phyloP scores from a whole-genome alignment of 306 rosid species.

The Dicorynia guianensis region DNA sequence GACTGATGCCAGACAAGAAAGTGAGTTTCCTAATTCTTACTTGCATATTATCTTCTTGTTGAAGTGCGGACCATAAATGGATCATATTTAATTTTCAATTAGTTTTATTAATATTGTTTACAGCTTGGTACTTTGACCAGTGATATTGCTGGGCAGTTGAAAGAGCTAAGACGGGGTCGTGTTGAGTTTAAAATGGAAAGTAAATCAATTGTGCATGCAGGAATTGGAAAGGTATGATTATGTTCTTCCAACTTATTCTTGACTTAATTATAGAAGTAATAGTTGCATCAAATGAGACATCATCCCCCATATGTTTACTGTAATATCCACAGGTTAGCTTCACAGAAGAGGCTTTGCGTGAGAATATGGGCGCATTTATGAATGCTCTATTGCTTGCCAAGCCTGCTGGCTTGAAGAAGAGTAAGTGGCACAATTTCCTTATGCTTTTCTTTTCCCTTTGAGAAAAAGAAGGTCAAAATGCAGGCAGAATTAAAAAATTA shows the following conservation, averaged over 20 bases:
- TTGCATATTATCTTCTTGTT: constrained; percentile 39
- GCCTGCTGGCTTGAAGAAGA: constrained; percentile 92
- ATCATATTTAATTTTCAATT: constrained; percentile 39
- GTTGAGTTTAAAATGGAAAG: constrained; percentile 94
- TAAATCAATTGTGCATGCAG: constrained; percentile 85
- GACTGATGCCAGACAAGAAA: constrained; percentile 94
- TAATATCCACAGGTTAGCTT: constrained; percentile 71
- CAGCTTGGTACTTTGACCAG: constrained; percentile 95
- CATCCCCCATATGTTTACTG: constrained; percentile 15
- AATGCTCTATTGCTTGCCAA: constrained; percentile 87
- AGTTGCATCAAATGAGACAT: constrained; percentile 9
- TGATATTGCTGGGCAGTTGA: constrained; percentile 85
- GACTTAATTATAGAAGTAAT: constrained; percentile 32
- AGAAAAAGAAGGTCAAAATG: constrained; percentile 27
- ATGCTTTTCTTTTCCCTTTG: not conserved
- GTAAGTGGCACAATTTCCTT: constrained; percentile 57
- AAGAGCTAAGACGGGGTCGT: constrained; percentile 82
- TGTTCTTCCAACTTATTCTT: constrained; percentile 29
- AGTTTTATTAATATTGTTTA: constrained; percentile 44
- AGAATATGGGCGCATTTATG: constrained; percentile 92
- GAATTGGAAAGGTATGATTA: constrained; percentile 85
- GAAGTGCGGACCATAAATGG: constrained; percentile 9
- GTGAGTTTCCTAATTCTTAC: constrained; percentile 58
- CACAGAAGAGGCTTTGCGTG: constrained; percentile 78
- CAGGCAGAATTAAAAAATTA: not conserved